Percentiles rank a stretch among this genome's conserved stretches.
Conservation (phyloP, 495 filamentous ascomycete species). For the Delitschia confertaspora region DNA sequence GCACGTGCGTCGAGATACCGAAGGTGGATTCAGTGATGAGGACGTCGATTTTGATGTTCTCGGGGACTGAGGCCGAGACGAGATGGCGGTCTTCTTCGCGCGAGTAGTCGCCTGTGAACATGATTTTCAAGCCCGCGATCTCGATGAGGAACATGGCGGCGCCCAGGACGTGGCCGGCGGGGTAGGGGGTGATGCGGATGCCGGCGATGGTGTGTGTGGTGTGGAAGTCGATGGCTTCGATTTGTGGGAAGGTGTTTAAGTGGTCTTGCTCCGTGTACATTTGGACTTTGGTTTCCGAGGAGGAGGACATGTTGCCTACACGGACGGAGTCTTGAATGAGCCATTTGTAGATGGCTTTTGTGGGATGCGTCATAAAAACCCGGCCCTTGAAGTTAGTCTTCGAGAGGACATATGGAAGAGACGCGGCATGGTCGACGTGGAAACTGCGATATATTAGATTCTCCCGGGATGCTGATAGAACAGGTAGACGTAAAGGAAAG, state of each 20-base stretch:
- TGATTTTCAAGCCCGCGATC: constrained; percentile 88
- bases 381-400: constrained; percentile 96
- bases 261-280: constrained; percentile 94
- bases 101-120: constrained; percentile 97
- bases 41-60: constrained; percentile 79
- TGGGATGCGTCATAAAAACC: constrained; percentile 98
- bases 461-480: no score
- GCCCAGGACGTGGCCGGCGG: constrained; percentile 93
- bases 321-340: constrained; percentile 93
- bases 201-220: constrained; percentile 94
- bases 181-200: constrained; percentile 92
- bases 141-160: constrained; percentile 97
- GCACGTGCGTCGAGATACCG: constrained; percentile 83
- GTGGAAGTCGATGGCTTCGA: constrained; percentile 96
- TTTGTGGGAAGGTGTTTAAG: constrained; percentile 78
- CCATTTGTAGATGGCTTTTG: constrained; percentile 99
- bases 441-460: constrained; percentile 60
- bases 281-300: constrained; percentile 62
- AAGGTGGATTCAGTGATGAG: constrained; percentile 97
- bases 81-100: constrained; percentile 90
- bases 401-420: constrained; percentile 89
- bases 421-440: constrained; percentile 93
- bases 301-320: constrained; percentile 69
- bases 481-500: neutral
- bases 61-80: constrained; percentile 80